Evolutionary conservation across 1,284 basidiomycete species (phyloP).

Genomic region (Rugosomyces carneus): DNA sequence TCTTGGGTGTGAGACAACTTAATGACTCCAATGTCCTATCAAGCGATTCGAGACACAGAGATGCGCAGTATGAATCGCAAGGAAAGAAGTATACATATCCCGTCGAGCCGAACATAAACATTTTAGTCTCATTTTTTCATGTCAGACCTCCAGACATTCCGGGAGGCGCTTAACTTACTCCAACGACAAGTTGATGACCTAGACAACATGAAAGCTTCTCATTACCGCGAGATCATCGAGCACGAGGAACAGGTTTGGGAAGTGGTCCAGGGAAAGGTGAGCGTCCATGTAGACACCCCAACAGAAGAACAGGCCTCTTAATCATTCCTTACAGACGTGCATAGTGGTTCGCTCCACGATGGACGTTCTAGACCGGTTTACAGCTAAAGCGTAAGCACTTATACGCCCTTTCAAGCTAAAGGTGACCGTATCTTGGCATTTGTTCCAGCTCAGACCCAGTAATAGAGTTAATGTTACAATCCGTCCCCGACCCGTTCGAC

Average conservation of each 20-base stretch:
- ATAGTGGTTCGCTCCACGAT: constrained; percentile 74
- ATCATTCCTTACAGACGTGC: constrained; percentile 44
- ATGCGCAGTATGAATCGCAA: constrained; percentile 79
- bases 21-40: constrained; percentile 30
- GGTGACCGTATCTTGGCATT: constrained; percentile 13
- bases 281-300: constrained; percentile 11
- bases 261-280: constrained; percentile 76
- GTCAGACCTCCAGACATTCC: constrained; percentile 78
- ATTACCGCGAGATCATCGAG: constrained; percentile 85
- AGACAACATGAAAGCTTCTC: constrained; percentile 72
- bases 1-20: background rate
- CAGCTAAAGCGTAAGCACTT: constrained; percentile 75
- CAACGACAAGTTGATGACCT: constrained; percentile 88
- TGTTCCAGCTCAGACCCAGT: constrained; percentile 74
- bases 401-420: constrained; percentile 11
- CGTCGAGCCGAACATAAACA: background rate
- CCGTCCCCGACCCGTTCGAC: constrained; percentile 90
- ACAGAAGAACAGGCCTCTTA: background rate
- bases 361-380: constrained; percentile 79
- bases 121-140: background rate
- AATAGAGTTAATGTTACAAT: constrained; percentile 85
- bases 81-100: constrained; percentile 63
- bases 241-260: constrained; percentile 95
- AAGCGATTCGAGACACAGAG: constrained; percentile 86
- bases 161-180: constrained; percentile 75